Evolutionary conservation across 768 basidiomycete species (phyloP), one percentile per base, ranked within the genome.

Genomic region (Solioccasus polychromus): DNA sequence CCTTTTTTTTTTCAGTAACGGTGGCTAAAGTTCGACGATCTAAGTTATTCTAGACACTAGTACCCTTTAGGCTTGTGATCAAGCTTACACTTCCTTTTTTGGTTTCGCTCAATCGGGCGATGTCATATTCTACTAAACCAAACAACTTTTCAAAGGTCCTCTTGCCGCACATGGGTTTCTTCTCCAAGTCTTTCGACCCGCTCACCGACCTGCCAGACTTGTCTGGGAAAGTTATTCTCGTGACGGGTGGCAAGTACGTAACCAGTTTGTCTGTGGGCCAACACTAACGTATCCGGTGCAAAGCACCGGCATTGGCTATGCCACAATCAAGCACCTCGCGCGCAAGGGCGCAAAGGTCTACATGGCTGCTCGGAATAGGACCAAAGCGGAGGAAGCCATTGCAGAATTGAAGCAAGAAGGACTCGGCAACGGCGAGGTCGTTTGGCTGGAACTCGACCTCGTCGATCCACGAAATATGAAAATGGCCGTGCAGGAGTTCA

Each of bases 231-330:
- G 76, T 82, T n/a, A 57, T 67, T 35, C 61, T 81, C 31, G 75
- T 83, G 17, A 82, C 80, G 0, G 81, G 80, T 14, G 78, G 73
- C n/a, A n/a, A n/a, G n/a, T n/a, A n/a, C n/a, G n/a, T n/a, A n/a
- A n/a, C n/a, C n/a, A n/a, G n/a, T n/a, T n/a, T n/a, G n/a, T n/a
- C n/a, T n/a, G n/a, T n/a, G n/a, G n/a, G n/a, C n/a, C n/a, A n/a
- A n/a, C n/a, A n/a, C n/a, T n/a, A n/a, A n/a, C n/a, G n/a, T n/a
- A n/a, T n/a, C n/a, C n/a, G n/a, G n/a, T n/a, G n/a, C n/a, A n/a
- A n/a, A 78, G 75, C 35, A 54, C 69, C 0, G 76, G 79, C 1
- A 69, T 79, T 15, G 81, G 82, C 0, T 75, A 71, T 50, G 69
- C 69, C 0, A 81, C 76, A 0, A 71, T 79, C 17, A 68, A 71